Evolutionary conservation across 352 stramenopile species (phyloP).

Genomic region (Sclerospora graminicola): DNA sequence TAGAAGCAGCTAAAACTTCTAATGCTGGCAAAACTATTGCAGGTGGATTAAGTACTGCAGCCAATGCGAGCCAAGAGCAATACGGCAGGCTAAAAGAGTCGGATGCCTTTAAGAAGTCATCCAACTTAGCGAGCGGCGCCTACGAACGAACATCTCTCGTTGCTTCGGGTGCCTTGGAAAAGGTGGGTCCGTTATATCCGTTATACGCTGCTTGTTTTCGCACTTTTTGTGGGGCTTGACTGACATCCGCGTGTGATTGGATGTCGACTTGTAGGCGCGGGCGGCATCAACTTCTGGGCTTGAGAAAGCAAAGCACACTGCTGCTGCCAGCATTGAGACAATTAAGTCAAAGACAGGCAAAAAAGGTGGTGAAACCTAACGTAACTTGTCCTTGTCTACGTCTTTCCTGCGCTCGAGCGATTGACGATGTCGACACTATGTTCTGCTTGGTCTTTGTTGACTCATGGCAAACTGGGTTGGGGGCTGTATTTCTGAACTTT

Average conservation of each 20-base stretch:
- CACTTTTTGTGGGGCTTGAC: not conserved
- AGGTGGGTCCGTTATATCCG: slow-evolving; percentile 21
- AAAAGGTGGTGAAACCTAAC: slow-evolving; percentile 40
- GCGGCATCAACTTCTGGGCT: slow-evolving; percentile 45
- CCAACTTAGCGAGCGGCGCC: slow-evolving; percentile 38
- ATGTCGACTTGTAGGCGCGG: slow-evolving; percentile 30
- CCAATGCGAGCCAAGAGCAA: slow-evolving; percentile 54
- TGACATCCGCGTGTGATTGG: slow-evolving; percentile 4
- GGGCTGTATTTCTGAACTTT: too few relatives aligned
- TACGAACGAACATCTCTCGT: slow-evolving; percentile 58
- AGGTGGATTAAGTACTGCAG: slow-evolving; percentile 49
- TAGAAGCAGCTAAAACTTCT: slow-evolving; percentile 69
- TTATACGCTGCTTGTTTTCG: too few relatives aligned
- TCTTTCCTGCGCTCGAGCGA: not conserved
- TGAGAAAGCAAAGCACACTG: slow-evolving; percentile 75
- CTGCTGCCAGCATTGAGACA: slow-evolving; percentile 52
- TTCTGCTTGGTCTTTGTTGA: too few relatives aligned
- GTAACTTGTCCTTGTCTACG: too few relatives aligned
- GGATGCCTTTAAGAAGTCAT: slow-evolving; percentile 79
- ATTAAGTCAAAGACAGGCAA: slow-evolving; percentile 74
- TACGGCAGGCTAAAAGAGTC: slow-evolving; percentile 77
- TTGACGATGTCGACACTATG: not conserved
- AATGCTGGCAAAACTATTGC: slow-evolving; percentile 62
- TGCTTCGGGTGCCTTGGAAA: slow-evolving; percentile 57
- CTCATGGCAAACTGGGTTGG: too few relatives aligned